Evolutionary conservation across 306 rosid genomes (phyloP), one percentile per base, ranked within the genome.

Genomic region (Inga oerstediana): DNA sequence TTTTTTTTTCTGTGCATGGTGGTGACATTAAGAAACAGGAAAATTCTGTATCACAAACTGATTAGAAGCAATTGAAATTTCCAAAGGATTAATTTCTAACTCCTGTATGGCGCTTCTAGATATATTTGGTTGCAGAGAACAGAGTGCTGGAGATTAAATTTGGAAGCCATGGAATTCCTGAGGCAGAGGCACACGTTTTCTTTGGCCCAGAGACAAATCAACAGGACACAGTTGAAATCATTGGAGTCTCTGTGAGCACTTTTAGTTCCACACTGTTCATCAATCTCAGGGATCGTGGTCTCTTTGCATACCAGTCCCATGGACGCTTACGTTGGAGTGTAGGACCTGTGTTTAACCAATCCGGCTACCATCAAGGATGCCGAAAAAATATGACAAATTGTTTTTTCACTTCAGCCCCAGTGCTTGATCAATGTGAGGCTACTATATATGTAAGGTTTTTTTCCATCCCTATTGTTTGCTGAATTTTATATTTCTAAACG

Each of bases 341-440:
- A 4, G 96, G 92, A 85, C 91, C 98, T 76, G 88, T 91, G 81
- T 89, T 91, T 76, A 83, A 90, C 75, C 89, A 88, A 78, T 90
- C 71, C 72, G 97, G 95, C 43, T 91, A 84, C 77, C 86, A 75
- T 27, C 93, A 91, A 80, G 98, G 96, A 82, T 94, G 98, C 82
- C 54, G 82, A 70, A 92, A 85, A 84, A 91, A 91, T 76, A 59
- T 10, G 3, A 87, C 86, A 32, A 84, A 86, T 78, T 94, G 96
- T 68, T 87, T 77, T 76, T 94, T 94, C 83, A 76, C 85, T 32
- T 92, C 98, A 10, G 85, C 46, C 39, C 96, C 97, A 3, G 81
- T 92, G 83, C 84, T 94, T 84, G 97, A 94, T 90, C 94, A 80
- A 81, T 92, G 98, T 45, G 97, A 94, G 85, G 96, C 89, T 79